A percentile compares a stretch with the other conserved stretches of the same genome.
Conservation (phyloP, 2,329 filamentous ascomycete species). For the Colletotrichum spaethianum region DNA sequence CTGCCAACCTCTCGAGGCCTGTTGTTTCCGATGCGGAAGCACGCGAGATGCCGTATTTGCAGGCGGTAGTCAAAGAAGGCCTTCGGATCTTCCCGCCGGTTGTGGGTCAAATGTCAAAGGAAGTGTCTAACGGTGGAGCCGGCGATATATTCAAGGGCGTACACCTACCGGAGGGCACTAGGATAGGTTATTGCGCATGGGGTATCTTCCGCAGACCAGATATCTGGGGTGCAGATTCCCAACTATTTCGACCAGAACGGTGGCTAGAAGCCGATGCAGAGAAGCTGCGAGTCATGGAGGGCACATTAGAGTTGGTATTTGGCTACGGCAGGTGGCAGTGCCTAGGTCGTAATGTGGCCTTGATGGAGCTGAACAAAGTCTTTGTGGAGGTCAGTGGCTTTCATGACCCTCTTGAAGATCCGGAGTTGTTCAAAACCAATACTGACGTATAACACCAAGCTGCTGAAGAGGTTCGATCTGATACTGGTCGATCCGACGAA, state of each 20-base stretch:
- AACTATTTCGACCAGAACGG: constrained; percentile 39
- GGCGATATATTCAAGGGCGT: constrained; percentile 53
- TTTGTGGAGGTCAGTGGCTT: constrained; percentile 49
- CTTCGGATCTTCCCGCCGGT: constrained; percentile 57
- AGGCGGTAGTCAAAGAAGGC: constrained; percentile 66
- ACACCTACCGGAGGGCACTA: constrained; percentile 51
- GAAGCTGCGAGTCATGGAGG: constrained; percentile 52
- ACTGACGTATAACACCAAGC: constrained; percentile 37
- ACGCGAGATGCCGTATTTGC: constrained; percentile 58
- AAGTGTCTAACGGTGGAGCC: constrained; percentile 52
- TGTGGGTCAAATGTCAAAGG: constrained; percentile 54
- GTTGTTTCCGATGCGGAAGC: constrained; percentile 53
- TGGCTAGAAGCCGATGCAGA: constrained; percentile 46
- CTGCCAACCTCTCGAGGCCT: constrained; percentile 40
- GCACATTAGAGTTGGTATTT: constrained; percentile 55
- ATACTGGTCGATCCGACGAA: constrained; percentile 48
- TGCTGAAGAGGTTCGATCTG: constrained; percentile 50
- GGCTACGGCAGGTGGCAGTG: constrained; percentile 57
- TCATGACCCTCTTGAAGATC: background rate
- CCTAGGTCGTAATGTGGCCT: constrained; percentile 54
- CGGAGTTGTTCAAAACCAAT: background rate
- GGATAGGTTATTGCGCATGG: constrained; percentile 53
- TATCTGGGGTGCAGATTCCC: constrained; percentile 34
- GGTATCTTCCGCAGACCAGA: constrained; percentile 47
- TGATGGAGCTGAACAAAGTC: constrained; percentile 53